Conservation (phyloP, 805 yeast genomes). For the Candida morakotiae region DNA sequence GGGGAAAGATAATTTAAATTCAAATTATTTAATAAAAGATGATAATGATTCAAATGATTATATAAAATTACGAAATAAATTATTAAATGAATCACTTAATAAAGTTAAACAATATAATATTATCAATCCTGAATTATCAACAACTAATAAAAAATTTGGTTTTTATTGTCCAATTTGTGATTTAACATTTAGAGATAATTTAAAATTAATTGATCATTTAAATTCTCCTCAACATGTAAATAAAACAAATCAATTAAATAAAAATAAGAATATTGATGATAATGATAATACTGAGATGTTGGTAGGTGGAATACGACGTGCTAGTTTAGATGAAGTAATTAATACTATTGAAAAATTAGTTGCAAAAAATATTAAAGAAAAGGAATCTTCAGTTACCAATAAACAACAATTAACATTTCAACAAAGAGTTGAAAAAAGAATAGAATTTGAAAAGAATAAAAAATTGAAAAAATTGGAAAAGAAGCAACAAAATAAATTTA, state of each 20-base stretch:
- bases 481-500: conserved; percentile 15
- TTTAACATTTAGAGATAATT: conserved; percentile 75
- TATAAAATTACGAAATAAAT: conserved; percentile 27
- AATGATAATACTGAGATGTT: conserved; percentile 15
- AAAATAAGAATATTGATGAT: conserved; percentile 7
- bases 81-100: conserved; percentile 26
- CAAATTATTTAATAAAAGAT: conserved; percentile 4
- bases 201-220: conserved; percentile 79
- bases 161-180: conserved; percentile 81
- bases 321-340: conserved; percentile 30
- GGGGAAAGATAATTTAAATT: background rate
- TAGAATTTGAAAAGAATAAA: conserved; percentile 33
- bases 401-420: conserved; percentile 26
- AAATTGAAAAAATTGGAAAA: conserved; percentile 23
- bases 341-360: conserved; percentile 26
- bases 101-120: conserved; percentile 34
- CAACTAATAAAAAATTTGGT: conserved; percentile 63
- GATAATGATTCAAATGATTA: conserved; percentile 16
- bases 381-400: conserved; percentile 7
- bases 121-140: conserved; percentile 20
- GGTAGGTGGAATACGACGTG: conserved; percentile 35
- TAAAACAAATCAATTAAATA: conserved; percentile 20
- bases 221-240: conserved; percentile 66
- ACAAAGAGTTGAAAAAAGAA: conserved; percentile 38
- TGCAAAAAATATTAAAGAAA: conserved; percentile 11